phyloP scores from a whole-genome alignment of 140 eudicot species.

The Cichorium intybus region DNA sequence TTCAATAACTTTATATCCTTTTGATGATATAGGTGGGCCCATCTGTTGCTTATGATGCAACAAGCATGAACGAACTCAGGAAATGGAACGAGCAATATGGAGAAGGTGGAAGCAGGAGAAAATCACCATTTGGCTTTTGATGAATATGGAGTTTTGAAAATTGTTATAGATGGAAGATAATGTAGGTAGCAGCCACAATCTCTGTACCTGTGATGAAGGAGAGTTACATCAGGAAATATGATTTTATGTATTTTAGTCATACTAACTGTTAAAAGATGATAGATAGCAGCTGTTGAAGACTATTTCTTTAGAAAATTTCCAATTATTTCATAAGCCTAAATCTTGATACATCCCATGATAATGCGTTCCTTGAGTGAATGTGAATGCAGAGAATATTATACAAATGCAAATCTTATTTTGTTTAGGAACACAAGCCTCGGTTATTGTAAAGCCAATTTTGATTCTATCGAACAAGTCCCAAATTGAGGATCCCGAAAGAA shows the following conservation, averaged over 20 bases:
- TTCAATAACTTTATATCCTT: background rate
- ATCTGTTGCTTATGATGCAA: constrained; percentile 89
- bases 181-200: constrained; percentile 18
- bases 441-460: background rate
- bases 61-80: constrained; percentile 91
- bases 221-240: constrained; percentile 17
- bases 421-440: background rate
- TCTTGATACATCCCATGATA: background rate
- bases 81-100: no score
- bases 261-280: constrained; percentile 16
- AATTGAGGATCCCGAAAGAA: constrained; percentile 67
- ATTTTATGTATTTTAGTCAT: constrained; percentile 15
- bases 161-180: constrained; percentile 30
- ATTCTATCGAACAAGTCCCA: constrained; percentile 54
- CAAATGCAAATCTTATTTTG: background rate
- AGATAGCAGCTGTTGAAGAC: constrained; percentile 15
- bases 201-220: constrained; percentile 13
- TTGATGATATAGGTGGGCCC: constrained; percentile 72
- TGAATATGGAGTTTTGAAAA: constrained; percentile 7
- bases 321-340: constrained; percentile 12
- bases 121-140: constrained; percentile 86
- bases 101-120: no score
- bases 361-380: background rate
- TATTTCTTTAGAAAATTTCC: background rate
- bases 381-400: constrained; percentile 13